Evolutionary conservation across 805 yeast genomes (phyloP).

Genomic region (Candida maesae): DNA sequence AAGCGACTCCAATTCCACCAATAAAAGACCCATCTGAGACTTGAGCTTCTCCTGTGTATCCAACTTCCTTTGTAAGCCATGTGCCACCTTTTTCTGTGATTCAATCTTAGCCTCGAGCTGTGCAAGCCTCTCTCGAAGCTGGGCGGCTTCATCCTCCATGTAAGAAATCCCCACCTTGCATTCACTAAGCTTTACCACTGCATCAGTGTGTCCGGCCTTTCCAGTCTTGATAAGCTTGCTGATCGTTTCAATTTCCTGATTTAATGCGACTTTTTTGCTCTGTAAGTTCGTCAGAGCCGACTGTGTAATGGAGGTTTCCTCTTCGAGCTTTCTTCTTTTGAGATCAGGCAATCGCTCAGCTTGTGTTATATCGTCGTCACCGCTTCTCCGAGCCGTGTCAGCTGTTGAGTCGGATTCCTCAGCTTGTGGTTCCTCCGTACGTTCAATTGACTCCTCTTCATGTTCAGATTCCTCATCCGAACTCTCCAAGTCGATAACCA

Average conservation of each 20-base stretch:
- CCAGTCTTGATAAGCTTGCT: no score
- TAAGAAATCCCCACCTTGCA: background rate
- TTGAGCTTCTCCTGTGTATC: background rate
- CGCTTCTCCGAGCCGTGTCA: background rate
- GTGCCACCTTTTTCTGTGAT: background rate
- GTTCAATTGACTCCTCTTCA: constrained; percentile 6
- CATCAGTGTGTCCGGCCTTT: no score
- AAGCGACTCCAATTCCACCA: constrained; percentile 15
- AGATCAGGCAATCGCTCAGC: constrained; percentile 1
- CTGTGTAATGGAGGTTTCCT: no score
- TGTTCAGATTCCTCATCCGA: constrained; percentile 19
- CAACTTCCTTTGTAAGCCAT: background rate
- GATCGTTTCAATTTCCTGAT: background rate
- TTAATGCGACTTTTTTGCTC: constrained; percentile 1
- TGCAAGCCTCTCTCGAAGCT: background rate
- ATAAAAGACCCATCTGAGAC: constrained; percentile 4
- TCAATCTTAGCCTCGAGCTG: constrained; percentile 1
- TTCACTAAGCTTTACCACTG: background rate
- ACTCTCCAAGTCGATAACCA: constrained; percentile 24
- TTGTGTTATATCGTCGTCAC: constrained; percentile 3
- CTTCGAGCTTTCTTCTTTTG: constrained; percentile 12
- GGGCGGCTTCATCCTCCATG: no score
- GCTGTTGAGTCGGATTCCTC: background rate
- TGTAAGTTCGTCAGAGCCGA: constrained; percentile 2
- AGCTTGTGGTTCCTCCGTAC: background rate